A percentile compares a stretch with the other conserved stretches of the same genome.
Conservation (phyloP, 2,329 filamentous ascomycete genomes). For the Didymella lethalis region DNA sequence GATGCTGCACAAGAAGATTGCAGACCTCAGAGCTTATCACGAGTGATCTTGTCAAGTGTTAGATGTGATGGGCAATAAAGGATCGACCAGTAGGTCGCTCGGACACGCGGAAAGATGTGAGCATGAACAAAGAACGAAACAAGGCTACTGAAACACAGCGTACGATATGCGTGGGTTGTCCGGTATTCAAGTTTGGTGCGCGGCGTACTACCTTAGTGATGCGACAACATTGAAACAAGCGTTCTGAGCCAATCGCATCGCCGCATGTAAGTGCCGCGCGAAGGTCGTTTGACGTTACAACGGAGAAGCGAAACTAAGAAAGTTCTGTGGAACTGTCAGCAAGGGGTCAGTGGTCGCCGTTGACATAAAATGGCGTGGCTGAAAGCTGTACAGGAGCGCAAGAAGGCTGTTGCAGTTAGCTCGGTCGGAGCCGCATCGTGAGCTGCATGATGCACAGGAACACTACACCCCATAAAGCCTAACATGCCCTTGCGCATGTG, state of each 20-base stretch:
- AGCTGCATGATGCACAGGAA: background rate
- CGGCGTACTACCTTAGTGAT: conserved; percentile 8
- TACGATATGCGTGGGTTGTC: conserved; percentile 8
- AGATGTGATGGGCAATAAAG: background rate
- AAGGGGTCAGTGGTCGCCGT: background rate
- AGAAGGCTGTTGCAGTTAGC: background rate
- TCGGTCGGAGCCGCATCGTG: background rate
- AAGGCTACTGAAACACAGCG: conserved; percentile 6
- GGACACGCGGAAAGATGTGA: background rate
- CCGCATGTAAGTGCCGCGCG: background rate
- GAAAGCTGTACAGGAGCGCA: background rate
- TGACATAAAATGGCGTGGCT: background rate
- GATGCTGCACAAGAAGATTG: background rate
- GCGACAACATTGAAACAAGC: conserved; percentile 22
- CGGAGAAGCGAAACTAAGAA: background rate
- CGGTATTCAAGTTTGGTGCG: background rate
- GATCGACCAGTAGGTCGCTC: background rate
- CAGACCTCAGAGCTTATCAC: background rate
- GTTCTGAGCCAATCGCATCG: conserved; percentile 11
- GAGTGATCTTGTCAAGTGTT: background rate
- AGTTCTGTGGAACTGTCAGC: background rate
- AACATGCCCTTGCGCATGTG: background rate
- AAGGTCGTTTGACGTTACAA: background rate
- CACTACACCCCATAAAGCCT: background rate
- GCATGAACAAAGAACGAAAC: background rate